Conservation (phyloP, 1,139 yeast genomes). For the Candida sp. region DNA sequence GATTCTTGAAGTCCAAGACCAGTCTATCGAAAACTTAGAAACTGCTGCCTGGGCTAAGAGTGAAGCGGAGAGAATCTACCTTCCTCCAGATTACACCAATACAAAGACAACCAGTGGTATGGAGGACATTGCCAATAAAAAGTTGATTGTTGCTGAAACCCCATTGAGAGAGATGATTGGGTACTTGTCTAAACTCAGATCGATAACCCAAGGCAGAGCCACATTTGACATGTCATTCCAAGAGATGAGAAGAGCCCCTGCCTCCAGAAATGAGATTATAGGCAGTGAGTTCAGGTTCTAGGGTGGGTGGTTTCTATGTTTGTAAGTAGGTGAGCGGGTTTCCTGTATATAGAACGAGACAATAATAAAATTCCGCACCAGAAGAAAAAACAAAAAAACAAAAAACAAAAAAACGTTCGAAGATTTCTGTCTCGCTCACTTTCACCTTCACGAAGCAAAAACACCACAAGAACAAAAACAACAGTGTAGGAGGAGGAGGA, state of each 20-base stretch:
- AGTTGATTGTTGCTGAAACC: constrained; percentile 72
- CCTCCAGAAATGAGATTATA: constrained; percentile 42
- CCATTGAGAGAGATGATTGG: constrained; percentile 94
- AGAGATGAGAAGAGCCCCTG: constrained; percentile 69
- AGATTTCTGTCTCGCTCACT: background rate
- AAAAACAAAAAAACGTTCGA: background rate
- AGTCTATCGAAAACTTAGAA: constrained; percentile 44
- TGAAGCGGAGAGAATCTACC: constrained; percentile 54
- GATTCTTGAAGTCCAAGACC: constrained; percentile 68
- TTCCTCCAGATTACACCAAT: constrained; percentile 65
- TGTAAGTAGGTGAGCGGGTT: background rate
- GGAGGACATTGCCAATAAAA: constrained; percentile 39
- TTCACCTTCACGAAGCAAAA: background rate
- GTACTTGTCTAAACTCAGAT: constrained; percentile 75
- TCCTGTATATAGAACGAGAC: constrained; percentile 8
- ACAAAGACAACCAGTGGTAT: constrained; percentile 12
- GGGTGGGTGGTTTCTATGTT: background rate
- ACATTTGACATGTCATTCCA: constrained; percentile 77
- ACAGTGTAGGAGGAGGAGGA: constrained; percentile 1
- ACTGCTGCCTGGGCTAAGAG: constrained; percentile 47
- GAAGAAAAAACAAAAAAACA: no score
- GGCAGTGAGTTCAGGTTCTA: constrained; percentile 5
- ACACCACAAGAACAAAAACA: constrained; percentile 5
- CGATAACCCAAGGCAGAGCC: constrained; percentile 91
- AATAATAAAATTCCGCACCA: background rate